Evolutionary conservation across 169 alveolate species (phyloP), one percentile per base, ranked within the genome.

Genomic region (Eimeria falciformis): DNA sequence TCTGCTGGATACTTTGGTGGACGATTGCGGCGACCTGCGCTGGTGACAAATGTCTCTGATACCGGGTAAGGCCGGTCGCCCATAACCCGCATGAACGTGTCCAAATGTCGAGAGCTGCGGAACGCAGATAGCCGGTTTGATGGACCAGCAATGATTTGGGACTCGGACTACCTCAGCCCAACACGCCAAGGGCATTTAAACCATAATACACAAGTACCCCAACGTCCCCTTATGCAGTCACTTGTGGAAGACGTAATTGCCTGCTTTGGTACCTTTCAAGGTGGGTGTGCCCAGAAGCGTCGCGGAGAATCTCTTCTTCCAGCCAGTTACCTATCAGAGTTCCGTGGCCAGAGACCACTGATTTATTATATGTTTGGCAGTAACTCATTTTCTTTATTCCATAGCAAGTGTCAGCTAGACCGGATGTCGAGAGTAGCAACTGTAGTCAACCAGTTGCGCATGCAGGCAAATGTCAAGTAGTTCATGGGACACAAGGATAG

Each of bases 281-380:
- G 45, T 81, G 90, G 25, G 90, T 81, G 90, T 53, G 90, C 56
- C 90, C 90, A 14, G 90, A 81, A 81, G 87, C 75, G 46, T 78
- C 89, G 27, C 93, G 87, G 37, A 90, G 93, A 68, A 83, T 69
- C 43, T 55, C 69, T 29, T 90, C 93, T 43, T 90, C 93, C 83
- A 75, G 85, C 93, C 93, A 90, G 90, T 90, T 90, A 58, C 93
- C 93, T 47, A 90, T 90, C 55, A 90, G 90, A 53, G 93, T 90
- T 18, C 93, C 93, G 50, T 90, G 93, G 37, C 93, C 93, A n/a
- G 81, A 46, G 11, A 56, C 86, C 62, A 90, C 71, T 65, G 82
- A 45, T 40, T 75, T 90, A 58, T 90, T 90, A 71, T 90, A 90
- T 25, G 90, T 90, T 40, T 78, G 93, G 69, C 90, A 58, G 85